These are phyloP conservation scores for Heterobasidion parviporum DNA, from an alignment of 1,284 basidiomycete genomes.

Conservation along the genomic window DNA sequence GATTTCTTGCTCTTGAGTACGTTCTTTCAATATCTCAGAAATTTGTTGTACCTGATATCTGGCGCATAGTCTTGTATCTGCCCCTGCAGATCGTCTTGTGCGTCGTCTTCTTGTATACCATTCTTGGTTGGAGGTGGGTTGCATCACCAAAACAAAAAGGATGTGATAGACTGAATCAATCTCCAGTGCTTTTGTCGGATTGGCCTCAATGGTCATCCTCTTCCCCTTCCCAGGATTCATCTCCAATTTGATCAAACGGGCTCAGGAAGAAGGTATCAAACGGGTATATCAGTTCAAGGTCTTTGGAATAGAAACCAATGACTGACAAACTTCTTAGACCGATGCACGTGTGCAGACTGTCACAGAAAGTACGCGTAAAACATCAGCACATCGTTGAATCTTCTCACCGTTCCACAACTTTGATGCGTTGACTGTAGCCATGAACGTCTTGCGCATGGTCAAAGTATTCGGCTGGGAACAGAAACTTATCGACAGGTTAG, in stretches of 20 bases:
- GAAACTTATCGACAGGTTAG: constrained; percentile 34
- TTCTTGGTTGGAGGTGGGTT: constrained; percentile 40
- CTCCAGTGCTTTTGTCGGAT: constrained; percentile 37
- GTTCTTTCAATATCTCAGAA: neutral
- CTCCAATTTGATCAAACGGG: constrained; percentile 19
- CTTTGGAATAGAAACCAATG: constrained; percentile 9
- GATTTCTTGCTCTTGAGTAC: constrained; percentile 20
- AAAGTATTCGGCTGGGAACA: constrained; percentile 58
- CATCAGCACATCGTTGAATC: neutral
- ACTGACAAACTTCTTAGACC: constrained; percentile 21
- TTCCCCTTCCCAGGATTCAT: constrained; percentile 43
- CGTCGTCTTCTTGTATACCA: constrained; percentile 33
- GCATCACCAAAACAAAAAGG: neutral
- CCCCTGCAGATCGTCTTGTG: constrained; percentile 29
- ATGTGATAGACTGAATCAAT: neutral
- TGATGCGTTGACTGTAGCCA: constrained; percentile 14
- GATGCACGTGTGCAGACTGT: constrained; percentile 41
- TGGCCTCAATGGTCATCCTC: constrained; percentile 39
- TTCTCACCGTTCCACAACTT: neutral
- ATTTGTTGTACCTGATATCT: neutral
- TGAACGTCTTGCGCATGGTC: constrained; percentile 41
- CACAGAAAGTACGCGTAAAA: constrained; percentile 32
- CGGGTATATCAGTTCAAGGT: constrained; percentile 12
- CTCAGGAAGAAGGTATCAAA: constrained; percentile 22
- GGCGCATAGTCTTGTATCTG: constrained; percentile 19